These are phyloP conservation scores for Sergeia podlipaevii DNA, from an alignment of 208 protist genomes.

Conservation along the genomic window DNA sequence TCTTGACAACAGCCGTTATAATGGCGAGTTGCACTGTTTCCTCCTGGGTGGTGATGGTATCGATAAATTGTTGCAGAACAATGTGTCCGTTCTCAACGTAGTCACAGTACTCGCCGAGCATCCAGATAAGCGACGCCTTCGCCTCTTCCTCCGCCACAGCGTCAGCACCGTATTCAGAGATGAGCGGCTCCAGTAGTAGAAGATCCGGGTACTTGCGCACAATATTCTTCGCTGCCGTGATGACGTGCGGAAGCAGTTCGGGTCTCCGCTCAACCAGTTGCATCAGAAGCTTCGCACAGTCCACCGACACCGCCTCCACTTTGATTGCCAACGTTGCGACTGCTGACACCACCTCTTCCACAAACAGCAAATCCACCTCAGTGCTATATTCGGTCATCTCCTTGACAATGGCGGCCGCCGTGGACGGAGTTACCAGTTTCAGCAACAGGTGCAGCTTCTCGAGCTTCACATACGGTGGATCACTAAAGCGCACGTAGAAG, in stretches of 20 bases:
- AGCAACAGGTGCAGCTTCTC: conserved; percentile 99
- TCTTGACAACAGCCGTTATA: conserved; percentile 97
- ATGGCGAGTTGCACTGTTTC: conserved; percentile 85
- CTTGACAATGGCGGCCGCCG: conserved; percentile 91
- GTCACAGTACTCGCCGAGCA: conserved; percentile 98
- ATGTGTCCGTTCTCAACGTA: conserved; percentile 95
- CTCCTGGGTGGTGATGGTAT: conserved; percentile 91
- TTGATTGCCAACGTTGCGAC: conserved; percentile 98
- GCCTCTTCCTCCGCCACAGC: conserved; percentile 97
- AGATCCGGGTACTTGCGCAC: conserved; percentile 79
- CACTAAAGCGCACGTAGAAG: conserved; percentile 99
- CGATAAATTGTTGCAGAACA: conserved; percentile 95
- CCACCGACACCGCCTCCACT: conserved; percentile 92
- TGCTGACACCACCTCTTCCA: conserved; percentile 94
- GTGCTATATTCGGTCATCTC: conserved; percentile 98
- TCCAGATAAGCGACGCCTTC: conserved; percentile 98
- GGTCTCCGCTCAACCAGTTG: conserved; percentile 43
- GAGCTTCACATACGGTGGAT: conserved; percentile 99
- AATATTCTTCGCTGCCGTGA: conserved; percentile 85
- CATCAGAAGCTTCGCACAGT: conserved; percentile 90
- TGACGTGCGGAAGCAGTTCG: conserved; percentile 62
- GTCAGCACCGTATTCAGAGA: conserved; percentile 63
- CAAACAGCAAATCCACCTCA: conserved; percentile 98
- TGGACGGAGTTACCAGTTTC: conserved; percentile 93
- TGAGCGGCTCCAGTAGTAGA: conserved; percentile 64